Base-by-base conservation (phyloP, 805 yeast species). In the Zygosaccharomyces gambellarensis region DNA sequence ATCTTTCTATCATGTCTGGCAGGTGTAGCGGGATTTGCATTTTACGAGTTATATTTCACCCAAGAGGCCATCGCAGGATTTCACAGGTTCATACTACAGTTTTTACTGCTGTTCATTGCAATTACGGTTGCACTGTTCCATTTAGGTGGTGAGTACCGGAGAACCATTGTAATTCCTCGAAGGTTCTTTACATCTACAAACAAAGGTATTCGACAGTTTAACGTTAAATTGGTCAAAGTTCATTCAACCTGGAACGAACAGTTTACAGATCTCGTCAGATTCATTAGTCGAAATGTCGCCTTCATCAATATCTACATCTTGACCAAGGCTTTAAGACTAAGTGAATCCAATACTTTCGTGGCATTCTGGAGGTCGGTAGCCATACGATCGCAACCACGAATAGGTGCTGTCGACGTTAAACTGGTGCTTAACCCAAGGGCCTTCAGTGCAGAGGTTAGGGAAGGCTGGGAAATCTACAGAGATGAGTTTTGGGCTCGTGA, bases 401-500 rank as follows among this genome's bases (percentile, higher is more conserved):
- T 79, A n/a, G 96, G 95, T 0, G 82, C 85, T 6, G 78, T 79
- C 23, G 89, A 87, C 56, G 89, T 90, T 10, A 90, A 90, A 64
- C 65, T 94, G 7, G 85, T 88, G 8, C 72, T 94, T 48, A 84
- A 85, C 50, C 86, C 97, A 3, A 73, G 96, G 45, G 83, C 83
- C 1, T 94, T 92, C 68, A 80, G 81, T 51, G 82, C 94, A 0
- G 90, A 86, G 43, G 80, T 86, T 5, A 77, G 97, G 54, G 97
- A 90, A 65, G 90, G 89, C 8, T 92, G 99, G 98, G 99, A 92
- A 61, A 67, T 89, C 36, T 92, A 90, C 61, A 71, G 99, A 51
- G 87, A 87, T 57, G 97, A 90, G 64, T 94, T 90, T 63, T 94
- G 98, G 97, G 80, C 82, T 21, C 77, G 85, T 57, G 96, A 90